A percentile compares a stretch with the other conserved stretches of the same genome.
phyloP scores from a whole-genome alignment of 805 yeast species.

The Wickerhamiella slavikovae region DNA sequence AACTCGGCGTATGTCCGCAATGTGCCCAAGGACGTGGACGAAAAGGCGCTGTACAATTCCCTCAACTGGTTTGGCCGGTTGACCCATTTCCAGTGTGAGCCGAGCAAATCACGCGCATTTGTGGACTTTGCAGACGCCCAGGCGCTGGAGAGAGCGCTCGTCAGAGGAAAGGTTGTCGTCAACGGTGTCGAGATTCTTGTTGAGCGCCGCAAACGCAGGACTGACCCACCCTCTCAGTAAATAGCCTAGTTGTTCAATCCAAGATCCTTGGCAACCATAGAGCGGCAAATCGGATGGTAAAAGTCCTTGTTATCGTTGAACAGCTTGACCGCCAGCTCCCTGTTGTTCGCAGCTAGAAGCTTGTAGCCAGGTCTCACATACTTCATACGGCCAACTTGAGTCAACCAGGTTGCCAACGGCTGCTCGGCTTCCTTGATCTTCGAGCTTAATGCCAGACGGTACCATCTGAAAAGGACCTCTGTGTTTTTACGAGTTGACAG shows the following conservation, averaged over 20 bases:
- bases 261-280: constrained; percentile 68
- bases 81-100: constrained; percentile 18
- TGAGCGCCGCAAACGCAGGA: constrained; percentile 5
- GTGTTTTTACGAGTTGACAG: constrained; percentile 44
- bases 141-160: constrained; percentile 4
- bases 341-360: constrained; percentile 41
- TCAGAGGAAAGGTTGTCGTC: neutral
- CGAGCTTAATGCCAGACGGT: constrained; percentile 40
- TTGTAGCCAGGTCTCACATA: constrained; percentile 76
- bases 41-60: constrained; percentile 12
- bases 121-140: constrained; percentile 15
- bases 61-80: constrained; percentile 16
- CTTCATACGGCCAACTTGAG: constrained; percentile 87
- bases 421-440: constrained; percentile 24
- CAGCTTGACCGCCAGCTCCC: constrained; percentile 40
- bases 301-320: constrained; percentile 35
- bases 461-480: constrained; percentile 67
- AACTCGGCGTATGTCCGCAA: constrained; percentile 20
- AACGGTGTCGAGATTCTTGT: constrained; percentile 2
- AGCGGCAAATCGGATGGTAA: constrained; percentile 73
- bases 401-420: constrained; percentile 61
- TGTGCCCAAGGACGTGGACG: constrained; percentile 14
- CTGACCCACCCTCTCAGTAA: neutral
- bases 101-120: constrained; percentile 17
- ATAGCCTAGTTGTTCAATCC: constrained; percentile 14